Evolutionary conservation across 75 land plant genomes (phyloP).

Genomic region (Cupressus sempervirens): DNA sequence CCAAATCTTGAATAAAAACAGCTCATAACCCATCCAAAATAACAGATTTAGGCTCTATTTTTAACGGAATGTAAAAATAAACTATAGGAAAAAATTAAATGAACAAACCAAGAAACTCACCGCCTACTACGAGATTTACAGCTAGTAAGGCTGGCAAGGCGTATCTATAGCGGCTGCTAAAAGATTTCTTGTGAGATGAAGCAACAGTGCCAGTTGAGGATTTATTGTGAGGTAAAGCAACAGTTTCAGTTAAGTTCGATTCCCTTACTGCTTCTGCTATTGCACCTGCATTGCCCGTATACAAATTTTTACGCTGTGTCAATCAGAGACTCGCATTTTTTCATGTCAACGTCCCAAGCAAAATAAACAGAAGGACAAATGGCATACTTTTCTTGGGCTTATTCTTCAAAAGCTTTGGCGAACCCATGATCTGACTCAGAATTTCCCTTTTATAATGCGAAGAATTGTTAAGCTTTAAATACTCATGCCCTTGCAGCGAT

Average conservation of each 20-base stretch:
- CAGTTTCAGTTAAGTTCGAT: not conserved
- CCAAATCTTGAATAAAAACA: too few relatives aligned
- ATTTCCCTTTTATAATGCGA: not conserved
- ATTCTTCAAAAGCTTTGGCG: not conserved
- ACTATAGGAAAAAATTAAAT: not conserved
- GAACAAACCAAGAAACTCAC: not conserved
- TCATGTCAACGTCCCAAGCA: not conserved
- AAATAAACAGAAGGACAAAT: not conserved
- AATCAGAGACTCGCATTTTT: not conserved
- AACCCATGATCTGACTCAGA: not conserved
- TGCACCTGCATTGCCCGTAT: not conserved
- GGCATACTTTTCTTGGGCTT: not conserved
- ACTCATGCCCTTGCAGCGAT: not conserved
- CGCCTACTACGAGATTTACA: conserved; percentile 1
- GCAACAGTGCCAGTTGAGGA: not conserved
- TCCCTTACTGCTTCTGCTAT: not conserved
- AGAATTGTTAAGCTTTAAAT: not conserved
- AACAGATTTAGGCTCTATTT: not conserved
- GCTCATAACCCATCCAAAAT: not conserved
- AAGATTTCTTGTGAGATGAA: not conserved
- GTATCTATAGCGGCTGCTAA: conserved; percentile 5
- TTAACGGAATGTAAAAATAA: not conserved
- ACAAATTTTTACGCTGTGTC: not conserved
- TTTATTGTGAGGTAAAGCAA: not conserved
- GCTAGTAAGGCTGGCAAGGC: conserved; percentile 8